A percentile compares a stretch with the other conserved stretches of the same genome.
Conservation (phyloP, 2,329 filamentous ascomycete genomes). For the Lachnellula cervina region DNA sequence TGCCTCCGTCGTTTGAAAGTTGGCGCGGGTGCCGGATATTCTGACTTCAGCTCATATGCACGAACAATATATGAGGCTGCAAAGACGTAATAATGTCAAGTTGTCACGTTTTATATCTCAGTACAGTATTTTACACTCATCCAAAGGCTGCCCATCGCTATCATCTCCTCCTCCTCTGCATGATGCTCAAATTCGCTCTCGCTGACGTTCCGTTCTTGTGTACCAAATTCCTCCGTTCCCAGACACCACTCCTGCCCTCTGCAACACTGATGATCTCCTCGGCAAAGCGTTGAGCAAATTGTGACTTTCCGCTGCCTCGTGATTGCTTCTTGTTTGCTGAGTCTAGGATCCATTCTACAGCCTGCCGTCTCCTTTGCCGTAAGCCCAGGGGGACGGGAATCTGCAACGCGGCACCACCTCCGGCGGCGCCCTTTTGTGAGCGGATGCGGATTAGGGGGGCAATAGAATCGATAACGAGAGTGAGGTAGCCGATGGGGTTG, state of each 20-base stretch:
- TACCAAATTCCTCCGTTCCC: slow-evolving; percentile 72
- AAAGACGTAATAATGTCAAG: neutral
- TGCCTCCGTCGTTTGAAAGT: neutral
- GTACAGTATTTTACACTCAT: slow-evolving; percentile 16
- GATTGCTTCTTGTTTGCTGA: slow-evolving; percentile 74
- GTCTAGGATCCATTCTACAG: slow-evolving; percentile 85
- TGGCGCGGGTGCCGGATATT: neutral
- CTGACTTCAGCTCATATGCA: neutral
- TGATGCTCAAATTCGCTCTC: slow-evolving; percentile 62
- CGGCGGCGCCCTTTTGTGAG: slow-evolving; percentile 69
- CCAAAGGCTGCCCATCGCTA: neutral
- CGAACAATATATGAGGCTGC: neutral
- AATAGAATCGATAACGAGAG: slow-evolving; percentile 85
- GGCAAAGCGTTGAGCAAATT: slow-evolving; percentile 73
- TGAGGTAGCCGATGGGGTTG: slow-evolving; percentile 85
- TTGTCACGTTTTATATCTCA: neutral
- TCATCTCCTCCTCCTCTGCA: slow-evolving; percentile 31
- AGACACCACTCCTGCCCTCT: slow-evolving; percentile 77
- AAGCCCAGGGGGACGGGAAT: slow-evolving; percentile 72
- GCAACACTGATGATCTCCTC: slow-evolving; percentile 84
- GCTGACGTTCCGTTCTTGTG: slow-evolving; percentile 79
- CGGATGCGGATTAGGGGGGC: slow-evolving; percentile 81
- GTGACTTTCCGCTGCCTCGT: slow-evolving; percentile 63
- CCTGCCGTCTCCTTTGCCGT: slow-evolving; percentile 70
- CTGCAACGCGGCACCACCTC: slow-evolving; percentile 80